Percentiles rank a stretch among this genome's conserved stretches.
These are phyloP conservation scores for Pezicula carpinea DNA, from an alignment of 2,329 filamentous ascomycete species.

Conservation along the genomic window DNA sequence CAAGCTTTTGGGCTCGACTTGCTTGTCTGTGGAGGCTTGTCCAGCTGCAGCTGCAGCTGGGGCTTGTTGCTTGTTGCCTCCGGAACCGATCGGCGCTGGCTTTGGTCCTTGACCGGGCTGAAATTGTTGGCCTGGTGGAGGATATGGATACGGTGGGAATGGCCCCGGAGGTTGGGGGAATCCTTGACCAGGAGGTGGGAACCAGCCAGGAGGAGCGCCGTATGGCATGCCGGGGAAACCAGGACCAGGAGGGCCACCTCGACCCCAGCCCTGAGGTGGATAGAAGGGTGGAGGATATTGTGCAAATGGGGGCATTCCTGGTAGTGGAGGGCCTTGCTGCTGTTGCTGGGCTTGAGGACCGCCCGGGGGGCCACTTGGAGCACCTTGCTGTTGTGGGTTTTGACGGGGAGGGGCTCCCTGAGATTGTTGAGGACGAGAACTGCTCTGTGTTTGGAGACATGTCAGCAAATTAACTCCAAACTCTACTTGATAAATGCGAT, in stretches of 20 bases:
- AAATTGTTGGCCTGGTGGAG: constrained; percentile 39
- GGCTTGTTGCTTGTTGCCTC: constrained; percentile 41
- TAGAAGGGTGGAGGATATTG: constrained; percentile 33
- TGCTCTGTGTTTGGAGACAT: constrained; percentile 38
- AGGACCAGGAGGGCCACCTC: constrained; percentile 52
- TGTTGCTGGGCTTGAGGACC: constrained; percentile 10
- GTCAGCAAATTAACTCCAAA: constrained; percentile 14
- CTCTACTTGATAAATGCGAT: neutral
- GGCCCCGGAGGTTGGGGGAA: constrained; percentile 65
- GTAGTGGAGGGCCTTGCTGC: constrained; percentile 9
- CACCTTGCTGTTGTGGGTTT: constrained; percentile 11
- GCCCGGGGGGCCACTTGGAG: constrained; percentile 3
- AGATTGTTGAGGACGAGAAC: constrained; percentile 28
- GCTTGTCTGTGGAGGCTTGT: constrained; percentile 35
- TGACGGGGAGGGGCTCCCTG: constrained; percentile 11
- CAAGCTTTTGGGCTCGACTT: constrained; percentile 49
- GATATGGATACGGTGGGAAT: constrained; percentile 40
- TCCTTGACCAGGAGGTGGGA: constrained; percentile 67
- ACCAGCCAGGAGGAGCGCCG: constrained; percentile 74
- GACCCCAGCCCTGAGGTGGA: constrained; percentile 46
- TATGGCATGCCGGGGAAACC: constrained; percentile 74
- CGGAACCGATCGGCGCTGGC: constrained; percentile 48
- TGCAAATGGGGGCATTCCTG: constrained; percentile 27
- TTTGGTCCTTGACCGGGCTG: constrained; percentile 27
- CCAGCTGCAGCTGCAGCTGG: constrained; percentile 42